Conservation (phyloP, 2,329 filamentous ascomycete genomes). For the Podosphaera xanthii region DNA sequence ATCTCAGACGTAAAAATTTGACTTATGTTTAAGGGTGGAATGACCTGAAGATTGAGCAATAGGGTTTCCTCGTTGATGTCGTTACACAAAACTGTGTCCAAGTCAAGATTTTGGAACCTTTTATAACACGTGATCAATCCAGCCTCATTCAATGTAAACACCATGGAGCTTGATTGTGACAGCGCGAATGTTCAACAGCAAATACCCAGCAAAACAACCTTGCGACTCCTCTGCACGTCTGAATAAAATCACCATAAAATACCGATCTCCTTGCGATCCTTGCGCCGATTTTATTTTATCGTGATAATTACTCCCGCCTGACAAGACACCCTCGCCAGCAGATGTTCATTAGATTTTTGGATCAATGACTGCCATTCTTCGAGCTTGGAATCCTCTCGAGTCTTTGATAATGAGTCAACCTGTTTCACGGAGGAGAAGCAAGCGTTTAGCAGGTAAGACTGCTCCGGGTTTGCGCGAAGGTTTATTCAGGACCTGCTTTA, state of each 20-base stretch:
- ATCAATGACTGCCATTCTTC: constrained; percentile 51
- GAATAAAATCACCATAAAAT: not conserved
- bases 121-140: too few species aligned
- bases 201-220: constrained; percentile 4
- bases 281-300: not conserved
- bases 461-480: constrained; percentile 1
- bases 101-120: too few species aligned
- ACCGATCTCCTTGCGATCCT: not conserved
- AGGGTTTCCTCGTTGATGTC: too few species aligned
- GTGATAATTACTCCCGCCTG: constrained; percentile 3
- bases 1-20: too few species aligned
- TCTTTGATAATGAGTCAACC: constrained; percentile 42
- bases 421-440: constrained; percentile 34
- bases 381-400: constrained; percentile 40
- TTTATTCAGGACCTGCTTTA: not conserved
- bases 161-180: too few species aligned
- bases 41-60: too few species aligned
- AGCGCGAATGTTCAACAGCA: too few species aligned
- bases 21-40: too few species aligned
- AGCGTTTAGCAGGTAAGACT: constrained; percentile 37
- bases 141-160: too few species aligned
- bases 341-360: constrained; percentile 11
- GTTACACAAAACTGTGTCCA: too few species aligned
- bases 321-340: constrained; percentile 6
- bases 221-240: constrained; percentile 4